Conservation (phyloP, 2,329 filamentous ascomycete genomes). For the Xylaria sp. region DNA sequence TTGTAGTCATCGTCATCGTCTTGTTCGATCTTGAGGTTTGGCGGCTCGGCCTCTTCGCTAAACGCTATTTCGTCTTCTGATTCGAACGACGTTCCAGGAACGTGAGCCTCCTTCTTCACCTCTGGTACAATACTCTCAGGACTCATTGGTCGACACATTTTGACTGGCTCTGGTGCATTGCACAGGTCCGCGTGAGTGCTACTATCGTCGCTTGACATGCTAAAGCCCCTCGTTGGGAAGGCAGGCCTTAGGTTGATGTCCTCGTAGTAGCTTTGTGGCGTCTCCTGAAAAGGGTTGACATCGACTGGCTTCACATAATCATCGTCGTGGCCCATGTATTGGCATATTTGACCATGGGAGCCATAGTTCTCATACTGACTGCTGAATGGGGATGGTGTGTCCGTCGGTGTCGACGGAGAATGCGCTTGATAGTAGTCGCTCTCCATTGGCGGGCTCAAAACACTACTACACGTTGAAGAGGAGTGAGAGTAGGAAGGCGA, state of each 20-base stretch:
- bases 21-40: constrained; percentile 25
- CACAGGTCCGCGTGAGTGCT: constrained; percentile 25
- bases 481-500: constrained; percentile 45
- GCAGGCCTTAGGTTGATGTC: constrained; percentile 28
- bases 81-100: constrained; percentile 25
- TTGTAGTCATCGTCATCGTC: constrained; percentile 33
- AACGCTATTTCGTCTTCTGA: constrained; percentile 21
- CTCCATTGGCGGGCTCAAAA: constrained; percentile 44
- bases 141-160: constrained; percentile 26
- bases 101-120: constrained; percentile 33
- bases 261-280: constrained; percentile 33
- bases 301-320: constrained; percentile 41
- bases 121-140: constrained; percentile 29
- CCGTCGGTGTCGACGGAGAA: constrained; percentile 44
- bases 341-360: constrained; percentile 31
- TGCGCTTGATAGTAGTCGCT: constrained; percentile 41
- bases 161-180: constrained; percentile 21
- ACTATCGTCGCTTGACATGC: constrained; percentile 40
- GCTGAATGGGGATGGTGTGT: constrained; percentile 37
- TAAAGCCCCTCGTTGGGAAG: constrained; percentile 34
- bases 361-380: constrained; percentile 32
- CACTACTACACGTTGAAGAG: constrained; percentile 42
- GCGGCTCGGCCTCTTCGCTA: constrained; percentile 23
- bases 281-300: constrained; percentile 38
- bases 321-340: constrained; percentile 36